These are phyloP conservation scores for Clarireedia monteithiana DNA, from an alignment of 2,329 filamentous ascomycete species.

Conservation along the genomic window DNA sequence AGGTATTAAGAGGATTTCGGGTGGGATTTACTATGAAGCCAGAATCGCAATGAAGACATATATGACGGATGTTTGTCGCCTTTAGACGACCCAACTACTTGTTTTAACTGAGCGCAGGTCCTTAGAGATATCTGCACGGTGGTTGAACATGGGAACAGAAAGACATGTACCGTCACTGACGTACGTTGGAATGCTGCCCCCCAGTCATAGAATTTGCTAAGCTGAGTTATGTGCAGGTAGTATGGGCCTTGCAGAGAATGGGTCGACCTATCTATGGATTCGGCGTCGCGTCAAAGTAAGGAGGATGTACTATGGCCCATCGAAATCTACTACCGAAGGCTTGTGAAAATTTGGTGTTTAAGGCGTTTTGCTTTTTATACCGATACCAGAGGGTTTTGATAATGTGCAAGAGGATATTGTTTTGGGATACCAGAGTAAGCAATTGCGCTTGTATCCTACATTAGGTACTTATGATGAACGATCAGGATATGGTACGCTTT, in stretches of 20 bases:
- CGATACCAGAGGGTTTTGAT: too few species aligned
- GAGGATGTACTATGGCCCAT: too few species aligned
- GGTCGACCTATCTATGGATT: constrained; percentile 53
- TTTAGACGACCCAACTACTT: not conserved
- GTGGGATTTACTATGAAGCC: constrained; percentile 53
- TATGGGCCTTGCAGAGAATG: constrained; percentile 40
- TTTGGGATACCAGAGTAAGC: too few species aligned
- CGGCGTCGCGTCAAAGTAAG: constrained; percentile 26
- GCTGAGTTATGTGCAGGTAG: constrained; percentile 38
- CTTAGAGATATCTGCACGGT: constrained; percentile 21
- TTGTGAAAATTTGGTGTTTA: too few species aligned
- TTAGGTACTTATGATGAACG: too few species aligned
- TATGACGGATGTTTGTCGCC: constrained; percentile 37
- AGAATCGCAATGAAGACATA: constrained; percentile 43
- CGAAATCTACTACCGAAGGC: too few species aligned
- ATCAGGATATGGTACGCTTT: too few species aligned
- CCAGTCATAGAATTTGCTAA: not conserved
- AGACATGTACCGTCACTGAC: constrained; percentile 56
- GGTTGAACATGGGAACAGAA: constrained; percentile 44
- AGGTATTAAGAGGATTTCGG: constrained; percentile 68
- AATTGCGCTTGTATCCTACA: too few species aligned
- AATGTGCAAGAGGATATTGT: too few species aligned
- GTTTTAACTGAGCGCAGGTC: not conserved
- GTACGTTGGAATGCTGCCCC: constrained; percentile 35
- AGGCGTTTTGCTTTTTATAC: too few species aligned